These are phyloP conservation scores for Psilocybe cubensis DNA, from an alignment of 768 basidiomycete genomes.

Conservation along the genomic window DNA sequence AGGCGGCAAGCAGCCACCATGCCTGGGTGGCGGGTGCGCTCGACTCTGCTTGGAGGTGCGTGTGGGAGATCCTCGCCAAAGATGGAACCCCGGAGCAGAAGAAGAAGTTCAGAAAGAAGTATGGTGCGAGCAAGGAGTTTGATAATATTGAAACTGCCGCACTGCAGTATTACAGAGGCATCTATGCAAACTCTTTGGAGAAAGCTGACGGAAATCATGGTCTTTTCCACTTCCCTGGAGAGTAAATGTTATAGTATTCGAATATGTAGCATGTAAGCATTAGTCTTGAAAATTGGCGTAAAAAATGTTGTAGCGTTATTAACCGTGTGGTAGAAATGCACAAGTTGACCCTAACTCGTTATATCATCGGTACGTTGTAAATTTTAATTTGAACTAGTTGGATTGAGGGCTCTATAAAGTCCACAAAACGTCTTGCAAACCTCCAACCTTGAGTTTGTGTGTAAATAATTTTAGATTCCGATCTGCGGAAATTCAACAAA, in stretches of 20 bases:
- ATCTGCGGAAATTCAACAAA: too few relatives aligned
- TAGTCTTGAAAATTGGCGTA: too few relatives aligned
- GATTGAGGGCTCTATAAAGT: too few relatives aligned
- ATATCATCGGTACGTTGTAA: too few relatives aligned
- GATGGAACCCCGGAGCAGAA: constrained; percentile 7
- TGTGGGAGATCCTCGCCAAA: constrained; percentile 11
- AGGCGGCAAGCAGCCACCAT: constrained; percentile 9
- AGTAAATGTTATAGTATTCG: not conserved
- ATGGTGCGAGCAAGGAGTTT: constrained; percentile 3
- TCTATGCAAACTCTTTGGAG: constrained; percentile 11
- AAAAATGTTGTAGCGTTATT: too few relatives aligned
- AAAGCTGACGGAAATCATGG: constrained; percentile 8
- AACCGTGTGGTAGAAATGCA: too few relatives aligned
- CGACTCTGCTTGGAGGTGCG: constrained; percentile 11
- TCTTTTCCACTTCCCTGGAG: constrained; percentile 3
- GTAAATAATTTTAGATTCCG: too few relatives aligned
- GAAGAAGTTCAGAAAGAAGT: not conserved
- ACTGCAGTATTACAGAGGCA: constrained; percentile 7
- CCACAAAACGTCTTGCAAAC: too few relatives aligned
- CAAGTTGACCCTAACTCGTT: too few relatives aligned
- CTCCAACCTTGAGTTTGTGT: too few relatives aligned
- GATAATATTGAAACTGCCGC: constrained; percentile 5
- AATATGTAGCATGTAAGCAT: too few relatives aligned
- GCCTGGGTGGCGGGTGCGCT: constrained; percentile 14
- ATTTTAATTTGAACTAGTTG: too few relatives aligned